phyloP scores from a whole-genome alignment of 2,329 filamentous ascomycete species.

The Colletotrichum neosansevieriae region DNA sequence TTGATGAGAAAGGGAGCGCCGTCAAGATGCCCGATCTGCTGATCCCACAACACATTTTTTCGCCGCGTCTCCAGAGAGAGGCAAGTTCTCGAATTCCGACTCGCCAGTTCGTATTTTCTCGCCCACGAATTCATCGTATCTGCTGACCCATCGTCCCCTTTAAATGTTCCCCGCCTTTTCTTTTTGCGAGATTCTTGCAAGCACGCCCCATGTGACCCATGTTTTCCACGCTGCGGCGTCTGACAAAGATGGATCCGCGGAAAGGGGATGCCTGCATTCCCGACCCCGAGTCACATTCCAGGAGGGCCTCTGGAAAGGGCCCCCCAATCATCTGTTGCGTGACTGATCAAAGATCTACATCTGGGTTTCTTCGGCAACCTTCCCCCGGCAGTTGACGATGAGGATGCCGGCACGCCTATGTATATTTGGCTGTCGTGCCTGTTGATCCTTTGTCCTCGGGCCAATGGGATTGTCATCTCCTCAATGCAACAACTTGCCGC shows the following conservation, averaged over 20 bases:
- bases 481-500: not conserved
- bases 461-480: not conserved
- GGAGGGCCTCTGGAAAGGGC: conserved; percentile 3
- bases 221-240: not conserved
- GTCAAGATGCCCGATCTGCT: too few relatives aligned
- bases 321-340: conserved; percentile 10
- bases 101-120: not conserved
- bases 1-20: not conserved
- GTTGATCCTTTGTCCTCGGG: conserved; percentile 15
- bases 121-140: conserved; percentile 3
- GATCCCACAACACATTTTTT: too few relatives aligned
- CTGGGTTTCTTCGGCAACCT: conserved; percentile 17
- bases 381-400: conserved; percentile 1
- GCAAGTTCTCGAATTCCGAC: conserved; percentile 1
- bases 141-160: not conserved
- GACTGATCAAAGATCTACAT: conserved; percentile 19
- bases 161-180: conserved; percentile 10
- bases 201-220: not conserved
- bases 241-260: conserved; percentile 1
- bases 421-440: conserved; percentile 7
- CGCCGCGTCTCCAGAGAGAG: too few relatives aligned
- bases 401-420: conserved; percentile 7
- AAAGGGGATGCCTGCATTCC: conserved; percentile 3
- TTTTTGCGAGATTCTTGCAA: conserved; percentile 4
- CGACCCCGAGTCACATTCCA: conserved; percentile 17